Base-by-base conservation (phyloP, 306 rosid genomes). In the Malus orientalis region DNA sequence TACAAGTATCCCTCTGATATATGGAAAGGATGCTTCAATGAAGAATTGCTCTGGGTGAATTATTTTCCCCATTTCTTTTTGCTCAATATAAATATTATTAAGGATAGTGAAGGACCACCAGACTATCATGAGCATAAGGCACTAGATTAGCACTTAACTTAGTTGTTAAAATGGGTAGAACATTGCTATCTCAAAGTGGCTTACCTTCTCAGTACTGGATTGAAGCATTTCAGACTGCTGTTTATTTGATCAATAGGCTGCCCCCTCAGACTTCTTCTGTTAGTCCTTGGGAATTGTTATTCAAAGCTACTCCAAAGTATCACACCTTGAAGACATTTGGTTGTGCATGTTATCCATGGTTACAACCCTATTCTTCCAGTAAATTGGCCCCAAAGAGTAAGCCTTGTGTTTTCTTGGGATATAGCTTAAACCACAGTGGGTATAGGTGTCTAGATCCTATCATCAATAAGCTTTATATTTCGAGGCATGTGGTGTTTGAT, bases 1-100 rank as follows among this genome's bases (percentile, higher is more conserved):
- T 23, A 55, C 70, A 5, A 78, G 30, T 1, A 64, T 75, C 57
- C 87, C 82, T 62, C 67, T 79, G 49, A 30, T 80, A 12, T 19
- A 49, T 70, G 87, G 82, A 40, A 64, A 64, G 33, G 6, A 67
- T 51, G 75, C 63, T 69, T 15, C 77, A 63, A 64, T 11, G 6
- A 57, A 40, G 4, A 59, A 15, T n/a, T 82, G 81, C 74, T 54
- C 3, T 60, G 16, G 71, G 47, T 74, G 11, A 38, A 66, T 38
- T 45, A 42, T 19, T 19, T 14, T 15, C 1, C 18, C 36, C 12
- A 23, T 22, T 63, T 57, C 53, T 42, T 67, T 73, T 16, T 8
- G 2, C 36, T 11, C n/a, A 61, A 27, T 4, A 30, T 30, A 30
- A 27, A 27, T 27, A 27, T 27, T 44, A 45, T 45, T 45, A 12